Percentiles rank a stretch among this genome's conserved stretches.
Conservation (phyloP, 2,329 filamentous ascomycete genomes). For the Lachnellula arida region DNA sequence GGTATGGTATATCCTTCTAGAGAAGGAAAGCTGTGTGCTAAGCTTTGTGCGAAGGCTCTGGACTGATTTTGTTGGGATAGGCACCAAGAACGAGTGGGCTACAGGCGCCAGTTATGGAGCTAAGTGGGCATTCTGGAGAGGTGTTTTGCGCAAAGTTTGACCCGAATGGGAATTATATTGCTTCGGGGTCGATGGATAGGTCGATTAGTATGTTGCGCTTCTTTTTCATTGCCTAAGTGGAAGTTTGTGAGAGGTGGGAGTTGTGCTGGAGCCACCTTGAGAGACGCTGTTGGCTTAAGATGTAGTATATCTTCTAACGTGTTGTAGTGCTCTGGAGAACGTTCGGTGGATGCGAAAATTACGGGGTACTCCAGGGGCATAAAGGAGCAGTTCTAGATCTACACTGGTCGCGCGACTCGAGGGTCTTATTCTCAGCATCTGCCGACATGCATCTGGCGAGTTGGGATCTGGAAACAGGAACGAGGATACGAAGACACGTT, state of each 20-base stretch:
- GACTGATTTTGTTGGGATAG: slow-evolving; percentile 42
- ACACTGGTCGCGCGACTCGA: slow-evolving; percentile 94
- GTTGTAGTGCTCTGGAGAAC: slow-evolving; percentile 82
- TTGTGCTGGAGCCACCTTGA: no score
- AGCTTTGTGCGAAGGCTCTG: slow-evolving; percentile 10
- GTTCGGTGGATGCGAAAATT: slow-evolving; percentile 91
- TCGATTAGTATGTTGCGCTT: slow-evolving; percentile 64
- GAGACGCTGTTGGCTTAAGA: no score
- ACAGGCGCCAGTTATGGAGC: slow-evolving; percentile 89
- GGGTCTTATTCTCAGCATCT: slow-evolving; percentile 85
- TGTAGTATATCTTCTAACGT: slow-evolving; percentile 17
- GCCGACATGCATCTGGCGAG: slow-evolving; percentile 90
- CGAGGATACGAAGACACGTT: slow-evolving; percentile 83
- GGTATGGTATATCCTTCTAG: slow-evolving; percentile 43
- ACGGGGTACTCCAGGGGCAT: slow-evolving; percentile 82
- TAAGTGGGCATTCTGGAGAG: slow-evolving; percentile 78
- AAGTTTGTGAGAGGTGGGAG: not conserved
- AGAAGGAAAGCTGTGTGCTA: slow-evolving; percentile 12
- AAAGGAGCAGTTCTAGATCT: slow-evolving; percentile 87
- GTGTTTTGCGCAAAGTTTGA: slow-evolving; percentile 90
- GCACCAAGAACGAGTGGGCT: slow-evolving; percentile 74
- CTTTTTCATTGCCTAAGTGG: not conserved
- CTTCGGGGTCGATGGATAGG: slow-evolving; percentile 92
- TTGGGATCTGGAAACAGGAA: slow-evolving; percentile 92
- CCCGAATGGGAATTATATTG: slow-evolving; percentile 79